phyloP scores from a whole-genome alignment of 257 asterid genomes.

The Scutellaria galericulata region DNA sequence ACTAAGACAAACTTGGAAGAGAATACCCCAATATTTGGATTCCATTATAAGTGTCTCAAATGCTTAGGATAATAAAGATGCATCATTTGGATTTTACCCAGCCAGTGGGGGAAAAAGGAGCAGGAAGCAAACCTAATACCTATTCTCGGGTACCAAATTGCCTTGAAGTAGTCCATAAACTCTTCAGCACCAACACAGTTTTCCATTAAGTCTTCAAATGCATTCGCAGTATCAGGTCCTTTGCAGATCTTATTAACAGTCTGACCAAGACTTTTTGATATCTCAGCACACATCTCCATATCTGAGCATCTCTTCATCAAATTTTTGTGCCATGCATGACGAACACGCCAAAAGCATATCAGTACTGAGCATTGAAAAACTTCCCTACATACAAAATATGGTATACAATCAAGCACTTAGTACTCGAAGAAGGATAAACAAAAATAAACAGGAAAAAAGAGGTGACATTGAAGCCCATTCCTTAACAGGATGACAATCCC shows the following conservation, averaged over 20 bases:
- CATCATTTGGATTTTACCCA: constrained; percentile 12
- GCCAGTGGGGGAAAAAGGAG: constrained; percentile 8
- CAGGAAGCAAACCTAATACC: constrained; percentile 47
- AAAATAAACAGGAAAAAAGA: constrained; percentile 9
- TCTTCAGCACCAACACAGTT: constrained; percentile 63
- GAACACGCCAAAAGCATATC: constrained; percentile 94
- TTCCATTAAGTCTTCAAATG: constrained; percentile 62
- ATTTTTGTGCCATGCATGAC: constrained; percentile 92
- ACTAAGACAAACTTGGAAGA: constrained; percentile 5
- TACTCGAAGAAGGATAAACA: background rate
- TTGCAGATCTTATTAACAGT: constrained; percentile 60
- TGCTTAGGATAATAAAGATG: background rate
- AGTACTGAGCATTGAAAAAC: constrained; percentile 84
- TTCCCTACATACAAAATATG: constrained; percentile 54
- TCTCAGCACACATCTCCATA: constrained; percentile 51
- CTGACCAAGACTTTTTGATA: constrained; percentile 65
- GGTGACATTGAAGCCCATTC: background rate
- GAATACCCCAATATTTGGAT: constrained; percentile 12
- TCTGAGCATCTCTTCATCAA: constrained; percentile 70
- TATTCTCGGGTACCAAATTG: constrained; percentile 80
- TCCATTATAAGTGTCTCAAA: background rate
- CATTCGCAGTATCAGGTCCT: constrained; percentile 51
- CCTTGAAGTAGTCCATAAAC: constrained; percentile 85
- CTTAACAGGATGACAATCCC: constrained; percentile 10
- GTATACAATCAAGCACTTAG: constrained; percentile 36